Conservation (phyloP, 1,139 yeast genomes). For the Kazachstania sp. region DNA sequence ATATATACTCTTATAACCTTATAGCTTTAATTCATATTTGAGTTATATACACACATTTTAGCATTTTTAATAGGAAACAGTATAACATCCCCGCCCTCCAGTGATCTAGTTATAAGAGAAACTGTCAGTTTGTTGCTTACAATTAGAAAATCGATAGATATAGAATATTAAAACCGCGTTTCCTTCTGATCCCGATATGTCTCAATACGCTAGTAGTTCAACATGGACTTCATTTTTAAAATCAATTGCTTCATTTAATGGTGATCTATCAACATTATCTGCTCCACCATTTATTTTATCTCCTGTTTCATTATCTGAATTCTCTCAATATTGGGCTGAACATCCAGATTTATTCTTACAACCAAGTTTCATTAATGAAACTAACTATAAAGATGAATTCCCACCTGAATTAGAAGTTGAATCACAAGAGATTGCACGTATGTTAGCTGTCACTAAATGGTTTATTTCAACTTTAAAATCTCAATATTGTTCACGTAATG, state of each 20-base stretch:
- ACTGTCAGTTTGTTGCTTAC: neutral
- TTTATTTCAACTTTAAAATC: slow-evolving; percentile 84
- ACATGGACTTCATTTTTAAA: slow-evolving; percentile 80
- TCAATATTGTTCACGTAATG: slow-evolving; percentile 89
- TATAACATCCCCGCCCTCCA: too few species aligned
- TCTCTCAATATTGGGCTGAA: slow-evolving; percentile 90
- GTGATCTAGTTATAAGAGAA: too few species aligned
- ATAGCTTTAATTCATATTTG: too few species aligned
- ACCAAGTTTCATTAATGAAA: slow-evolving; percentile 45
- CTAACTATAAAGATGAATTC: slow-evolving; percentile 27
- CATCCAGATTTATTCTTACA: slow-evolving; percentile 76
- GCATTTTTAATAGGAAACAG: too few species aligned
- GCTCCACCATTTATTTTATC: slow-evolving; percentile 97
- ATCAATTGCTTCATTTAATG: slow-evolving; percentile 90
- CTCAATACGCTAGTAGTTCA: slow-evolving; percentile 28
- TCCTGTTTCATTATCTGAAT: slow-evolving; percentile 81
- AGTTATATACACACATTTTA: too few species aligned
- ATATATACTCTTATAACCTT: too few species aligned
- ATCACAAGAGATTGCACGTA: slow-evolving; percentile 35
- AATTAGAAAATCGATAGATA: neutral
- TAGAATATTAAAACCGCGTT: too few species aligned
- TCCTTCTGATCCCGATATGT: too few species aligned
- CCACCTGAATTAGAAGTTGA: slow-evolving; percentile 35
- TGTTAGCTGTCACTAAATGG: slow-evolving; percentile 82
- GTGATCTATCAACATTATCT: slow-evolving; percentile 85